These are phyloP conservation scores for Mallotus nudiflorus DNA, from an alignment of 345 rosid genomes.

Conservation along the genomic window DNA sequence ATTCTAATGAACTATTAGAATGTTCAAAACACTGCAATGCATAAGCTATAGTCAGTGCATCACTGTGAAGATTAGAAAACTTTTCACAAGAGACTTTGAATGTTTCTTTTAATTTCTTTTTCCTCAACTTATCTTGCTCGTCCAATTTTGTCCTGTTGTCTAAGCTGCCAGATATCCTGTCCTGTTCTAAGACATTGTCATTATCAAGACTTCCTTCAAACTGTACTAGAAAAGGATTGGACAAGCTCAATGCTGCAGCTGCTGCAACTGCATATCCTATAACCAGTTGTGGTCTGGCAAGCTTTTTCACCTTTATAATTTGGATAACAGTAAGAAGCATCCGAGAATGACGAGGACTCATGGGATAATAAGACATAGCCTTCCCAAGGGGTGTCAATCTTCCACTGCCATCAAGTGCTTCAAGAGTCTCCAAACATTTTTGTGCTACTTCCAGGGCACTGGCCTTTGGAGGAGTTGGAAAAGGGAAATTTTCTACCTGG, in stretches of 20 bases:
- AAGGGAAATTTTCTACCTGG: slow-evolving; percentile 92
- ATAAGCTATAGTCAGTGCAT: slow-evolving; percentile 68
- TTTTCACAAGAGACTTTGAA: slow-evolving; percentile 51
- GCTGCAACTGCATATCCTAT: slow-evolving; percentile 79
- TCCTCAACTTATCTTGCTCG: slow-evolving; percentile 54
- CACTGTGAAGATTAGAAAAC: slow-evolving; percentile 80
- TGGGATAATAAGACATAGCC: slow-evolving; percentile 84
- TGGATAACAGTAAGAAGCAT: slow-evolving; percentile 84
- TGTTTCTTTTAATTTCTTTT: slow-evolving; percentile 56
- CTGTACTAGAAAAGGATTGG: slow-evolving; percentile 71
- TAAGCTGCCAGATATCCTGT: slow-evolving; percentile 16
- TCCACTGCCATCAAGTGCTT: slow-evolving; percentile 68
- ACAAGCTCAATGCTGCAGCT: slow-evolving; percentile 74
- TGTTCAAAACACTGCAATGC: slow-evolving; percentile 77
- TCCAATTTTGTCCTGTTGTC: slow-evolving; percentile 25
- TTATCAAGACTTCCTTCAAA: slow-evolving; percentile 42
- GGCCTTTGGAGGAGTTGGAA: slow-evolving; percentile 81
- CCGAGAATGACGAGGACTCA: slow-evolving; percentile 91
- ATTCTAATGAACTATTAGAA: slow-evolving; percentile 37
- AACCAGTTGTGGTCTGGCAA: slow-evolving; percentile 56
- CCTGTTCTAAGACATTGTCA: slow-evolving; percentile 33
- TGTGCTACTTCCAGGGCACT: slow-evolving; percentile 68
- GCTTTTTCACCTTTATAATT: slow-evolving; percentile 39
- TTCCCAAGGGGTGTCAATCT: slow-evolving; percentile 71
- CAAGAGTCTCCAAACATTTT: slow-evolving; percentile 65